Evolutionary conservation across 1,139 yeast species (phyloP), one percentile per base, ranked within the genome.

Genomic region (Saccharomycopsis hybrid): DNA sequence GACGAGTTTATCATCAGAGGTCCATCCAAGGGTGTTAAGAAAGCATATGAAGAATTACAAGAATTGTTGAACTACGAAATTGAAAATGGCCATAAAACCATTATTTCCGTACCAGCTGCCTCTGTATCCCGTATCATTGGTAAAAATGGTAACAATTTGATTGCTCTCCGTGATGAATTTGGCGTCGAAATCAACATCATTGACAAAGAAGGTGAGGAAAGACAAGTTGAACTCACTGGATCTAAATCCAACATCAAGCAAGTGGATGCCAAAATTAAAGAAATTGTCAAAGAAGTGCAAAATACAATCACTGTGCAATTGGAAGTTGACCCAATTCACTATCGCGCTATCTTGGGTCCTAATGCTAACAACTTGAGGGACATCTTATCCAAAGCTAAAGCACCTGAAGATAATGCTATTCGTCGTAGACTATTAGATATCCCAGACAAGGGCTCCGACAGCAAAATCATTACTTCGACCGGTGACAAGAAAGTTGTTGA

Each of bases 51-150:
- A 57, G 99, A 94, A 71, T 71, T 94, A 62, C 74, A 77, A 60
- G 97, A 89, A 54, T 75, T 94, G 57, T 74, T 86, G 59, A 85
- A 85, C 60, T 94, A 84, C 66, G 97, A 90, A 67, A 82, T 78
- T 62, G 96, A 87, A 60, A 88, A 90, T 63, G 92, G 96, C 30
- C 79, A 80, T 68, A 75, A 78, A 54, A 76, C 80, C 59, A 68
- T 71, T 25, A 62, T 92, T 48, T 66, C 70, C 47, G 82, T 94
- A 50, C 95, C 97, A 43, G 25, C 42, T n/a, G 78, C 76, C 58
- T 84, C 90, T 27, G 76, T 90, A 55, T 75, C 97, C 18, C 76
- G 90, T 63, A 82, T 94, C 52, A 89, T 94, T 64, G 98, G 98
- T 62, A 87, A 85, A 62, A 73, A 76, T 54, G 97, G 97, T 65